Percentiles rank a stretch among this genome's conserved stretches.
Conservation (phyloP, 192 early-diverging fungal genomes). For the Coemansia pectinata region DNA sequence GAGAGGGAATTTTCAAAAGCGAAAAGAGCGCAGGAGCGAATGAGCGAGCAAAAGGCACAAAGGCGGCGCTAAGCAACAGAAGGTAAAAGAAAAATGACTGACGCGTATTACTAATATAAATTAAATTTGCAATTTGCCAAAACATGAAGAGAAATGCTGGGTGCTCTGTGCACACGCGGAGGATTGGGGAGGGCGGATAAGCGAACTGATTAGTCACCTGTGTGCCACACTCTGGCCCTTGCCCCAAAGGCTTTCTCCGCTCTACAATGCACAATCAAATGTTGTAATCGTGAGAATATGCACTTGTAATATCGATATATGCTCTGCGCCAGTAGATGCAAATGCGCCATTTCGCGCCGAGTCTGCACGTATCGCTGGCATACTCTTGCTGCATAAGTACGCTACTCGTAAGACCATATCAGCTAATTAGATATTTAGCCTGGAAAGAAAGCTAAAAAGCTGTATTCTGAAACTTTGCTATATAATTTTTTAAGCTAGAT, state of each 20-base stretch:
- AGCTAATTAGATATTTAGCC: too few relatives aligned
- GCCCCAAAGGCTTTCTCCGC: neutral
- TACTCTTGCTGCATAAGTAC: too few relatives aligned
- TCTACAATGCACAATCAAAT: neutral
- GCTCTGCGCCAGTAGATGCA: neutral
- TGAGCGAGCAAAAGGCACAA: neutral
- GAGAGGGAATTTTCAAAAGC: neutral
- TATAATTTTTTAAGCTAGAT: slow-evolving; percentile 12
- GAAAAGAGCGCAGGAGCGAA: neutral
- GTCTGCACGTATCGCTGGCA: too few relatives aligned
- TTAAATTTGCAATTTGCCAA: neutral
- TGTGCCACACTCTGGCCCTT: too few relatives aligned
- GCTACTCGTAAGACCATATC: too few relatives aligned
- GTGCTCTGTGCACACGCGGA: neutral
- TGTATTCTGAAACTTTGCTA: neutral
- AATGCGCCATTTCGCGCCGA: too few relatives aligned
- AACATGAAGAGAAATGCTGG: too few relatives aligned
- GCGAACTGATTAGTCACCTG: slow-evolving; percentile 1
- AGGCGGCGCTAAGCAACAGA: neutral
- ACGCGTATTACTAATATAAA: neutral
- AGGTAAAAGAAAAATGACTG: neutral
- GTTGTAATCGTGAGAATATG: neutral
- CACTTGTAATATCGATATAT: neutral
- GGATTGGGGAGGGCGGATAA: neutral
- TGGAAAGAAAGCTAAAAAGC: too few relatives aligned